Evolutionary conservation across 129 eudicot genomes (phyloP), one percentile per base, ranked within the genome.

Genomic region (Ambrosia artemisiifolia): DNA sequence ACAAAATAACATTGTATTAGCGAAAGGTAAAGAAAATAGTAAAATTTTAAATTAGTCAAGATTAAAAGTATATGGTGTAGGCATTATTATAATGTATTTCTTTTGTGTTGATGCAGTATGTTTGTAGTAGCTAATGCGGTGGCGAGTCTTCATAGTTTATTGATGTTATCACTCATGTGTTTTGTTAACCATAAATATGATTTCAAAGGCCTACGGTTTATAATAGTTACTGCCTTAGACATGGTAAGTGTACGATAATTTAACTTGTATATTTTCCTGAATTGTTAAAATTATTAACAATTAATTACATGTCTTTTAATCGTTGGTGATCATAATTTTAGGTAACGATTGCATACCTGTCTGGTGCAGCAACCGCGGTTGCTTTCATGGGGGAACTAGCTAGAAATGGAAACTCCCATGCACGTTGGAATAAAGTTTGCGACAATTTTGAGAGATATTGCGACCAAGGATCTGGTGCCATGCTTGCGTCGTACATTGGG

Each of bases 361-460:
- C 95, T 0, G 92, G 90, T 12, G 92, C 83, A 9, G 88, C 96
- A 76, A 85, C 83, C 16, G 87, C 96, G 76, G 89, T 92, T 36
- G 88, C 85, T 4, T 92, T 89, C 84, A 89, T 92, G 90, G 96
- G 92, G 5, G 85, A 89, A 71, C 69, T 92, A 7, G 98, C 91
- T 10, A 76, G 91, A 72, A 59, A 87, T 30, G 98, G 98, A 0
- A 92, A 92, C 73, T 83, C 96, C 0, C 98, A 92, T 70, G 95
- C 98, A 17, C 84, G 91, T 61, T 92, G 98, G 98, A 85, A 89
- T 77, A 89, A 89, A 67, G 82, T 87, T 0, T 92, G 98, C 49
- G 88, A 92, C 85, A 89, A 82, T 67, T 81, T 92, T 60, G 86
- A 83, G 8, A 80, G 44, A 40, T 92, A 47, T 47, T 92, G 98